phyloP scores from a whole-genome alignment of 495 filamentous ascomycete genomes.

The Aspergillus homomorphus region DNA sequence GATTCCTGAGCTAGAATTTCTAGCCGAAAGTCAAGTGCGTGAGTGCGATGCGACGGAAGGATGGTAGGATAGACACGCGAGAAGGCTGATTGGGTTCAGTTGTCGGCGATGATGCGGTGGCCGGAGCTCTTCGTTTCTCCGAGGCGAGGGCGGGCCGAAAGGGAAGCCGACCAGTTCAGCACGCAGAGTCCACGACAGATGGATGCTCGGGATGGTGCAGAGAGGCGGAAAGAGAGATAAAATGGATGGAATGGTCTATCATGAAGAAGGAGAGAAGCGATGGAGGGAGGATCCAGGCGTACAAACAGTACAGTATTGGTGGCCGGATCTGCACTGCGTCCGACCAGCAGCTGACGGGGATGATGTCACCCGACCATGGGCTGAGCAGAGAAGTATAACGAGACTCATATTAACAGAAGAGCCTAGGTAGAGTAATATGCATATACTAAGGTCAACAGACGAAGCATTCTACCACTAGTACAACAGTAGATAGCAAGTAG shows the following conservation, averaged over 20 bases:
- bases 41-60: background rate
- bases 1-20: background rate
- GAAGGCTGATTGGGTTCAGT: background rate
- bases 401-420: no score
- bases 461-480: no score
- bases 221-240: background rate
- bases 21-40: background rate
- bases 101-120: conserved; percentile 5
- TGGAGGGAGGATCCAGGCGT: no score
- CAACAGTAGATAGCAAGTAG: no score
- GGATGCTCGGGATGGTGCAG: background rate
- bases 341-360: conserved; percentile 13
- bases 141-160: background rate
- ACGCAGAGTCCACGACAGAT: background rate
- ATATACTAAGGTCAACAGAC: no score
- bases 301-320: no score
- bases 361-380: conserved; percentile 27
- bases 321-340: background rate
- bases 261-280: background rate
- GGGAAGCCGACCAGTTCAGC: background rate
- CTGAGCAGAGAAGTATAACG: conserved; percentile 3
- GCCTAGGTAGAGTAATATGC: no score
- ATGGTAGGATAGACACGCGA: background rate
- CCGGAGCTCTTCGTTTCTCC: conserved; percentile 2
- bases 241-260: background rate